Conservation (phyloP, 352 stramenopile species). For the Pythium rhizo-oryzae region DNA sequence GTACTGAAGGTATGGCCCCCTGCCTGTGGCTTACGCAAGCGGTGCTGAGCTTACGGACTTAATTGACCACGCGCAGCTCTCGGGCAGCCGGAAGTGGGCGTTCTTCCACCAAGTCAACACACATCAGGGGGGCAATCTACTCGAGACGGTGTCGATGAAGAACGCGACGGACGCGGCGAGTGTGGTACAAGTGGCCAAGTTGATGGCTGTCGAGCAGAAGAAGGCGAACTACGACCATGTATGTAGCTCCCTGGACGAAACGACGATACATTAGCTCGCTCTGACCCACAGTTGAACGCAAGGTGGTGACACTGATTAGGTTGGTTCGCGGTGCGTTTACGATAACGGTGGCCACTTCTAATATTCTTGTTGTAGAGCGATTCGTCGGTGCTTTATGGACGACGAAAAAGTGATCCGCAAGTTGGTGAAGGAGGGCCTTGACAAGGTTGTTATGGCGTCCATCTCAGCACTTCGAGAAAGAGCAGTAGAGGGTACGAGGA, state of each 20-base stretch:
- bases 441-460: conserved; percentile 7
- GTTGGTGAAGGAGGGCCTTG: conserved; percentile 16
- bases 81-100: conserved; percentile 6
- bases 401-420: conserved; percentile 17
- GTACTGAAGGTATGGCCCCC: conserved; percentile 17
- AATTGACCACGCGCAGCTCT: conserved; percentile 12
- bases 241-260: background rate
- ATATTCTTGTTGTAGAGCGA: conserved; percentile 4
- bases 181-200: conserved; percentile 19
- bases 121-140: background rate
- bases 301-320: conserved; percentile 13
- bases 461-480: conserved; percentile 14
- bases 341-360: background rate
- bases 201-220: conserved; percentile 26
- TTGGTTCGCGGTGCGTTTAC: background rate
- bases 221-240: conserved; percentile 31
- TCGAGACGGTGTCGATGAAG: conserved; percentile 10
- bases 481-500: background rate
- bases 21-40: background rate
- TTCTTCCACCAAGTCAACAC: conserved; percentile 14
- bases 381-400: conserved; percentile 27
- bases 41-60: background rate
- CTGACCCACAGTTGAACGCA: background rate
- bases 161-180: conserved; percentile 15
- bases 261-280: background rate